These are phyloP conservation scores for Spathaspora jeffriesii DNA, from an alignment of 1,139 yeast species.

Conservation along the genomic window DNA sequence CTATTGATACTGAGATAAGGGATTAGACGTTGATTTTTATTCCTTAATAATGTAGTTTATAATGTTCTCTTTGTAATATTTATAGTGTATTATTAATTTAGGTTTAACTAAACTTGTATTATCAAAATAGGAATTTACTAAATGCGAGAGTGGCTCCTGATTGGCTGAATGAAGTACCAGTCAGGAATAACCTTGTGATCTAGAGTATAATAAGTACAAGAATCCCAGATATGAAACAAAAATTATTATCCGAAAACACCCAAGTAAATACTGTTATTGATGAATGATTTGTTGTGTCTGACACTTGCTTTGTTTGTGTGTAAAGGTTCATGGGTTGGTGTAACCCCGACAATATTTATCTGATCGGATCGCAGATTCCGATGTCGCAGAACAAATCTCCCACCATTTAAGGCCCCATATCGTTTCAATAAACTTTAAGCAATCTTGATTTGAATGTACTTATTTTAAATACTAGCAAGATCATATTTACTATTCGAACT, in stretches of 20 bases:
- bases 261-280: neutral
- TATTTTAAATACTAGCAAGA: too few relatives aligned
- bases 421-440: neutral
- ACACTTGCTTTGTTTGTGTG: neutral
- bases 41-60: neutral
- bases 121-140: neutral
- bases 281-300: neutral
- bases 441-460: neutral
- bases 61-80: neutral
- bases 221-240: neutral
- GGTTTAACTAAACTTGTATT: neutral
- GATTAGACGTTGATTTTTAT: neutral
- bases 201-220: neutral
- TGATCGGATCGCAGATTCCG: slow-evolving; percentile 1
- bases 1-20: neutral
- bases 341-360: neutral
- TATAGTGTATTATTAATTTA: neutral
- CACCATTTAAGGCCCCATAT: neutral
- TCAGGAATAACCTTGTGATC: neutral
- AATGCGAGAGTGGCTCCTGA: neutral
- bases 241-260: neutral
- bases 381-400: neutral
- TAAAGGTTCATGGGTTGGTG: neutral
- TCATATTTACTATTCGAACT: neutral
- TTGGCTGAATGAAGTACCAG: neutral